Percentiles rank a stretch among this genome's conserved stretches.
Evolutionary conservation across 179 eudicot genomes (phyloP).

Genomic region (Dionaea muscipula): DNA sequence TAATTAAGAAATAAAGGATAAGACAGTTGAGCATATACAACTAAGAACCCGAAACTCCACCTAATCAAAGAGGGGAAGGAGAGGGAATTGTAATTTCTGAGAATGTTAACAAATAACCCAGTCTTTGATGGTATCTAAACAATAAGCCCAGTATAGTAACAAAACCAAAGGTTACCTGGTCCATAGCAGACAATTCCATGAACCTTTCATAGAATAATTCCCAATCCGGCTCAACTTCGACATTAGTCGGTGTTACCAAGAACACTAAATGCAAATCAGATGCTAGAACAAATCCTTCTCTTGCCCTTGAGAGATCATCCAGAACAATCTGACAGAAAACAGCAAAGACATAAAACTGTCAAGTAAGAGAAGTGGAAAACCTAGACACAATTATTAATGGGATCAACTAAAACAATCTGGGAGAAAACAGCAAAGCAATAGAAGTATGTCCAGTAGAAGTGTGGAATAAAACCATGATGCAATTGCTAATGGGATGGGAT

Average conservation of each 20-base stretch:
- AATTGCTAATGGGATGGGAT: background rate
- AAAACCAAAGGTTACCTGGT: conserved; percentile 47
- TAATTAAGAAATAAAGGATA: too few species aligned
- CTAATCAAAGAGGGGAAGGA: too few species aligned
- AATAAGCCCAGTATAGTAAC: background rate
- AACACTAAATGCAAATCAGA: conserved; percentile 97
- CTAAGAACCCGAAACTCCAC: too few species aligned
- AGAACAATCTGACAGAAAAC: conserved; percentile 56
- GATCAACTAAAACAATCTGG: too few species aligned
- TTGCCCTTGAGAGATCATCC: conserved; percentile 92
- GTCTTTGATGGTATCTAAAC: too few species aligned
- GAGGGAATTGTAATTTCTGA: background rate
- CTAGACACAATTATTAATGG: too few species aligned
- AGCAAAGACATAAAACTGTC: background rate
- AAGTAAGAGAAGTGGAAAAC: too few species aligned
- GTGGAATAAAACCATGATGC: background rate
- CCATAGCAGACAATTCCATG: conserved; percentile 70
- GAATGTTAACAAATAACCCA: background rate
- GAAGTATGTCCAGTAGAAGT: background rate
- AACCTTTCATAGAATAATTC: conserved; percentile 86
- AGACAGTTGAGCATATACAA: too few species aligned
- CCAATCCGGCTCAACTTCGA: conserved; percentile 98
- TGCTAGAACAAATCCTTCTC: conserved; percentile 96
- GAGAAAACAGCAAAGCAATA: too few species aligned
- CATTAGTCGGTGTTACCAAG: conserved; percentile 90